Evolutionary conservation across 495 filamentous ascomycete genomes (phyloP), one percentile per base, ranked within the genome.

Genomic region (Letharia lupina): DNA sequence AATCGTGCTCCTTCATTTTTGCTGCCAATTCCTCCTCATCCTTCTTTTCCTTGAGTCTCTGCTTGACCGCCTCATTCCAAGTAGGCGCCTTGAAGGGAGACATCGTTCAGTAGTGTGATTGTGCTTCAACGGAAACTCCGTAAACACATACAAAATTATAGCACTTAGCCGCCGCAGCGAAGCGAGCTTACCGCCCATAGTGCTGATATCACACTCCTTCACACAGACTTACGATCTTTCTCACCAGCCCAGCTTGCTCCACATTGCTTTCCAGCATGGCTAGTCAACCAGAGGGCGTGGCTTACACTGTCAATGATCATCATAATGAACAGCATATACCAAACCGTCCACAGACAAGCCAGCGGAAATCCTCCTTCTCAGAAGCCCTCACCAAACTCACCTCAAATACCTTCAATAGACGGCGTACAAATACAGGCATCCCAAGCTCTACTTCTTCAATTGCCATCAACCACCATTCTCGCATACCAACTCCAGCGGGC

Each of bases 351-450:
- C 42, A 18, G 52, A 58, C 40, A 6, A 59, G 44, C 56, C 67
- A 63, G 40, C 70, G 68, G 20, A 66, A 70, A 47, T 64, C 67
- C 15, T 71, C 69, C 1, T 66, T 68, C 42, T 66, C 70, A 61
- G 66, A 70, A 18, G 54, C 63, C 45, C 41, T 72, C 18, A 72
- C 48, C 45, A 70, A 68, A 42, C 60, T 72, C 57, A 62, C 67
- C 12, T 56, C 65, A 3, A 62, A 62, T 15, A 65, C 68, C 2
- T 72, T 72, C 64, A 64, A 42, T 58, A 63, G 68, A 39, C 66
- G 62, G 31, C 63, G 63, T 4, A 68, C 70, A 5, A 62, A 57
- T 31, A 62, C 41, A 45, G 40, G 50, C 16, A 47, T 66, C 12
- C 61, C 62, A 45, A 60, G n/a, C 15, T 66, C 54, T 33, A 37